Percentiles rank a stretch among this genome's conserved stretches.
phyloP scores from a whole-genome alignment of 768 basidiomycete species.

The Hericium erinaceus region DNA sequence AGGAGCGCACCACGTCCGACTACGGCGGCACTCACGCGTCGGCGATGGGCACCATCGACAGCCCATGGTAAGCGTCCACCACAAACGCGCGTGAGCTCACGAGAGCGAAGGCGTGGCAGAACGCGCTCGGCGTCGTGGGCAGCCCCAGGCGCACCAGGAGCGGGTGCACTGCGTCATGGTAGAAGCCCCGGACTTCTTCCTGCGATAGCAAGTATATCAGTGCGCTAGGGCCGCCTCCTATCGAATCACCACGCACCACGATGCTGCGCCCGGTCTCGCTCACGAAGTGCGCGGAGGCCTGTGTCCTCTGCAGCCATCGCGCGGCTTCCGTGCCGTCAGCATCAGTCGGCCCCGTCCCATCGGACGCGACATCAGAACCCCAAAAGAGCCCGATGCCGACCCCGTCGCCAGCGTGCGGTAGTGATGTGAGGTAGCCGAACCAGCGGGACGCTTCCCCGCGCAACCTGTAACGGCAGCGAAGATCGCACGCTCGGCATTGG shows the following conservation, averaged over 20 bases:
- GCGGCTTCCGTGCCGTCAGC: conserved; percentile 9
- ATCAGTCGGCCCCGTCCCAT: not conserved
- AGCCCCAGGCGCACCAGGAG: conserved; percentile 14
- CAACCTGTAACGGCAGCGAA: conserved; percentile 6
- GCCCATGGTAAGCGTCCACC: conserved; percentile 70
- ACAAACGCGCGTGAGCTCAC: conserved; percentile 80
- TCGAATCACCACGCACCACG: not conserved
- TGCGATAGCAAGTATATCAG: not conserved
- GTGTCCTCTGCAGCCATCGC: conserved; percentile 10
- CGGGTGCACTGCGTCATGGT: conserved; percentile 7
- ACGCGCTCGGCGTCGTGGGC: conserved; percentile 28
- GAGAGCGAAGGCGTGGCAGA: conserved; percentile 49
- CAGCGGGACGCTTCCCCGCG: conserved; percentile 15
- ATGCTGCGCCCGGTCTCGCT: not conserved
- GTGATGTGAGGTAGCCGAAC: conserved; percentile 18
- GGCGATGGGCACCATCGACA: conserved; percentile 80
- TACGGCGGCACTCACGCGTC: conserved; percentile 49
- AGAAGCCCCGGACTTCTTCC: conserved; percentile 8
- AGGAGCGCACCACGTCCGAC: not conserved
- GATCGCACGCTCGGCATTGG: not conserved
- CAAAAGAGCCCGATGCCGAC: conserved; percentile 20
- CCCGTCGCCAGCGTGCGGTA: conserved; percentile 12
- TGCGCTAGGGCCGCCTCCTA: not conserved
- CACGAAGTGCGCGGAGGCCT: conserved; percentile 4
- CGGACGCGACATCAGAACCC: conserved; percentile 3